Evolutionary conservation across 2,329 filamentous ascomycete species (phyloP).

Genomic region (Verruconis gallopava): DNA sequence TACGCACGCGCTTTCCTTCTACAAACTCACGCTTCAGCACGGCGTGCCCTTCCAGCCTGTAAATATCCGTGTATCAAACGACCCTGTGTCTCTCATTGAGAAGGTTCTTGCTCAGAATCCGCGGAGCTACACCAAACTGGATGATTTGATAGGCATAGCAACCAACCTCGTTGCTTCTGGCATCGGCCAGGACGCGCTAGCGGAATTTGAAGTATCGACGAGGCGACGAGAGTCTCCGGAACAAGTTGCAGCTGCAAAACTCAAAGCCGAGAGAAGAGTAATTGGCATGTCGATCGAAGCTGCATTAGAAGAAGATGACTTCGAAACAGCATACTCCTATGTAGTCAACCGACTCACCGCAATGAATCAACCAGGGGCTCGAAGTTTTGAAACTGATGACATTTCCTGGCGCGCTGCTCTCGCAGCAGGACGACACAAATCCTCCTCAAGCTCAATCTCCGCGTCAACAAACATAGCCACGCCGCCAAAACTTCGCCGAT

Average conservation of each 20-base stretch:
- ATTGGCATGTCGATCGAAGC: conserved; percentile 71
- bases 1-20: conserved; percentile 63
- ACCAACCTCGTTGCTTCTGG: conserved; percentile 52
- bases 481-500: conserved; percentile 47
- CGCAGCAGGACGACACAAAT: conserved; percentile 60
- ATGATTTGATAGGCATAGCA: conserved; percentile 59
- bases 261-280: conserved; percentile 49
- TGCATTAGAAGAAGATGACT: conserved; percentile 63
- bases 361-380: conserved; percentile 16
- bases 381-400: conserved; percentile 27
- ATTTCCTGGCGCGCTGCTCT: conserved; percentile 71
- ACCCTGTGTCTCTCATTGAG: conserved; percentile 59
- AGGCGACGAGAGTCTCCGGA: background rate
- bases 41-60: conserved; percentile 71
- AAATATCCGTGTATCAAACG: conserved; percentile 60
- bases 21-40: conserved; percentile 65
- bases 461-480: conserved; percentile 15
- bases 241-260: conserved; percentile 16
- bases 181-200: conserved; percentile 24
- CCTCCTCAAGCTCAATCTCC: conserved; percentile 25
- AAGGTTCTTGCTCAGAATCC: conserved; percentile 66
- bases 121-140: conserved; percentile 59
- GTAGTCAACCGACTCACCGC: conserved; percentile 54
- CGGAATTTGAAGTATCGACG: no score
- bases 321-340: conserved; percentile 78